Base-by-base conservation (phyloP, 352 stramenopile genomes). In the Phytophthora brassicae region DNA sequence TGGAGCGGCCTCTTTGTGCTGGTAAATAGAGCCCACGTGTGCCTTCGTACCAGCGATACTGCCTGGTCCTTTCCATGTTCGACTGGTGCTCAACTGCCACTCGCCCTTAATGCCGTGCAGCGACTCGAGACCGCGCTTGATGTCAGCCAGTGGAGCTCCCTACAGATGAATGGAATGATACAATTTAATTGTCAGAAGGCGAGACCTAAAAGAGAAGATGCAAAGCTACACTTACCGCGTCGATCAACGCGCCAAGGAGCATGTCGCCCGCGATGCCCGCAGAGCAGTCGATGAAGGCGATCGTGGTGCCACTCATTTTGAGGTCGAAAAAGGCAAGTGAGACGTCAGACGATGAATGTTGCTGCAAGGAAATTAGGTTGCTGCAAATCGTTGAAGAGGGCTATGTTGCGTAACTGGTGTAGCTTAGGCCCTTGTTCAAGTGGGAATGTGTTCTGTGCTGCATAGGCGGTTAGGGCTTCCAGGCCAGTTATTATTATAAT, bases 191-290 rank as follows among this genome's bases (percentile, higher is more conserved):
- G 48, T 33, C 17, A 31, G 29, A 54, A 20, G 0, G 6, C 0
- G 23, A 19, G 31, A 12, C 14, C 24, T 24, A 6, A 41, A 0
- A 55, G 16, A 9, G 16, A 75, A 78, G 23, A 9, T n/a, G 36
- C n/a, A n/a, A n/a, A 23, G 3, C 36, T 12, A 16, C 38, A 44
- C 38, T 3, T 53, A 95, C 86, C 11, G 91, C 91, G 41, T 97
- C 89, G 39, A 97, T 86, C 38, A 97, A 67, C 26, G 87, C 84
- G 24, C 83, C 90, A 1, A 97, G 79, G 22, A 97, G 77, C 90
- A 97, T 97, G 72, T 97, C 90, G 24, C 90, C 90, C 19, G 91
- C 91, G 44, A 95, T 83, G 26, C 91, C 91, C 14, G 82, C 88
- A 13, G 91, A 96, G 75, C 88, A 96, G 65, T 97, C 91, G 46